Percentiles rank a stretch among this genome's conserved stretches.
phyloP scores from a whole-genome alignment of 768 basidiomycete genomes.

The Russula sp. region DNA sequence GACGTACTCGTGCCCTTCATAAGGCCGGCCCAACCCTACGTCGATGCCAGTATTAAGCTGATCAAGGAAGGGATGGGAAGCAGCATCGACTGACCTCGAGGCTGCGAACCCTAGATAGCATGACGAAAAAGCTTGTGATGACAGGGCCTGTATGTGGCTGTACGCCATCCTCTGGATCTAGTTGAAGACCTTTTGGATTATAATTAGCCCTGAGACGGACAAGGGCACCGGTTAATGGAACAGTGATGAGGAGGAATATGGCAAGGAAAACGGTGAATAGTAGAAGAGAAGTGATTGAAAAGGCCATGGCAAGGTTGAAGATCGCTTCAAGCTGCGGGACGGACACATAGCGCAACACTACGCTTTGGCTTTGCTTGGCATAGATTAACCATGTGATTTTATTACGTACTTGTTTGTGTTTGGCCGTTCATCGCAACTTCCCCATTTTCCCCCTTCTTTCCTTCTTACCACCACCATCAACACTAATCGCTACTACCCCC shows the following conservation, averaged over 20 bases:
- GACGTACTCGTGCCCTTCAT: constrained; percentile 69
- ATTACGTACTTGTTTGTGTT: constrained; percentile 13
- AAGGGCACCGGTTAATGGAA: constrained; percentile 47
- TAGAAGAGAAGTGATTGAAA: constrained; percentile 35
- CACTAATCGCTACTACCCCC: too few species aligned
- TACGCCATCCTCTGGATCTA: constrained; percentile 72
- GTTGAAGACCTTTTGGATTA: constrained; percentile 76
- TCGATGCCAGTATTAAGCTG: constrained; percentile 15
- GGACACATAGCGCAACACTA: neutral
- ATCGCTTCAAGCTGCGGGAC: too few species aligned
- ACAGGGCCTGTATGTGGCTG: constrained; percentile 68
- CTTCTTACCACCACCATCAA: constrained; percentile 12
- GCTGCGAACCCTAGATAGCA: constrained; percentile 62
- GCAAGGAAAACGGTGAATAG: constrained; percentile 50
- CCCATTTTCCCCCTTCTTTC: neutral
- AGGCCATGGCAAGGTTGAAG: constrained; percentile 2
- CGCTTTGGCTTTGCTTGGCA: neutral
- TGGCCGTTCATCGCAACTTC: neutral
- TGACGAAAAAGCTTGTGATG: constrained; percentile 68
- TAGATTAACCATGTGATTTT: neutral
- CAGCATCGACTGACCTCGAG: constrained; percentile 52
- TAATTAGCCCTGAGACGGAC: constrained; percentile 80
- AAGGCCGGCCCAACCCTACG: constrained; percentile 60
- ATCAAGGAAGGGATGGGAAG: neutral
- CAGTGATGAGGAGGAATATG: constrained; percentile 52